Evolutionary conservation across 352 stramenopile species (phyloP).

Genomic region (Pythium pectinolyticum): DNA sequence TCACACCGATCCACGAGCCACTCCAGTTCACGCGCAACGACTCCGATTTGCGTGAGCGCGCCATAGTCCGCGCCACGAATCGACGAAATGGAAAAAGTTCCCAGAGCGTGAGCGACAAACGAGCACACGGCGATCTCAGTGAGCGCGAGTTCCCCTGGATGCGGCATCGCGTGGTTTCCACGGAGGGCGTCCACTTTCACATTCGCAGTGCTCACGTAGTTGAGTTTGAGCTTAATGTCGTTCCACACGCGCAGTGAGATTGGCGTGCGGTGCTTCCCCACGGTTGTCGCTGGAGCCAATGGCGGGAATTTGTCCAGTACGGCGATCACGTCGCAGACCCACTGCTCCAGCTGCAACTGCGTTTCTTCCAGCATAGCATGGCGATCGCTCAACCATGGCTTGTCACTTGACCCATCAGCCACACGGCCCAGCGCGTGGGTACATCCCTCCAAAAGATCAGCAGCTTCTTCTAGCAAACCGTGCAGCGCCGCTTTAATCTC

Average conservation of each 20-base stretch:
- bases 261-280: not conserved
- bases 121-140: conserved; percentile 7
- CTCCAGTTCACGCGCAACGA: conserved; percentile 3
- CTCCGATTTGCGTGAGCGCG: not conserved
- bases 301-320: conserved; percentile 2
- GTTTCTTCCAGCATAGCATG: not conserved
- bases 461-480: not conserved
- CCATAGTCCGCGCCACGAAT: not conserved
- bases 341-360: not conserved
- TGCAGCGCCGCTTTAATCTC: conserved; percentile 1
- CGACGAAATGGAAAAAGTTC: not conserved
- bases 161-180: not conserved
- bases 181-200: not conserved
- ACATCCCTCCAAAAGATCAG: not conserved
- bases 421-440: not conserved
- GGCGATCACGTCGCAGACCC: not conserved
- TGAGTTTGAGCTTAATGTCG: not conserved
- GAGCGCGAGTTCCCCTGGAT: not conserved
- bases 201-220: not conserved
- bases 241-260: not conserved
- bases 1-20: not conserved
- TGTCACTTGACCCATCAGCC: not conserved
- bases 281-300: not conserved
- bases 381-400: conserved; percentile 2
- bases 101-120: conserved; percentile 3